phyloP scores from a whole-genome alignment of 2,329 filamentous ascomycete species.

The Fusarium acutatum region DNA sequence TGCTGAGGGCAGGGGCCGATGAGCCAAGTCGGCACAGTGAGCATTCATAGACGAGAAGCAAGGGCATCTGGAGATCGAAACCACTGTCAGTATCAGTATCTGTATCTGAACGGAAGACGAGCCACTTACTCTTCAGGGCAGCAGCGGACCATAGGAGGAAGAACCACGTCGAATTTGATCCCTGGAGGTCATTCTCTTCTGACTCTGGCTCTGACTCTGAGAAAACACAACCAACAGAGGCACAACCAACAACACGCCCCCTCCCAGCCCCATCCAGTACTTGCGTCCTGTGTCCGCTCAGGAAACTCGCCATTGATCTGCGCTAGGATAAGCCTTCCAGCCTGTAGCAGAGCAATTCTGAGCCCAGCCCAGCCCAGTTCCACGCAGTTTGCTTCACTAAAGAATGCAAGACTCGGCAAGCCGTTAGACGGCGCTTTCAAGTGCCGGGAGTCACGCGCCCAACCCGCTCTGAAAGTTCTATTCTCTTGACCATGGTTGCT shows the following conservation, averaged over 20 bases:
- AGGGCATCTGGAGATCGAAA: not conserved
- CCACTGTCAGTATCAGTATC: not conserved
- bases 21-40: not conserved
- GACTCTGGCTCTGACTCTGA: not conserved
- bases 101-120: not conserved
- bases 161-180: not conserved
- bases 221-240: slow-evolving; percentile 7
- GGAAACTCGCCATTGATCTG: slow-evolving; percentile 34
- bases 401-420: slow-evolving; percentile 16
- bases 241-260: not conserved
- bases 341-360: not conserved
- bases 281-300: not conserved
- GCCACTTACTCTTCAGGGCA: slow-evolving; percentile 11
- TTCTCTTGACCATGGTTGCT: not conserved
- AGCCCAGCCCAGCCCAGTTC: not conserved
- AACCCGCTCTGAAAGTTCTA: slow-evolving; percentile 6
- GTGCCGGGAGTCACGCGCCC: slow-evolving; percentile 14
- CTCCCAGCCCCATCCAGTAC: not conserved
- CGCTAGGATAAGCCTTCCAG: slow-evolving; percentile 30
- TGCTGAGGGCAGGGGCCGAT: not conserved
- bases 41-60: not conserved
- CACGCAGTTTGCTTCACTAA: slow-evolving; percentile 6
- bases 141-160: not conserved
- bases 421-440: slow-evolving; percentile 25
- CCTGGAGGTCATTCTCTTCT: not conserved